Conservation (phyloP, 2,329 filamentous ascomycete genomes). For the Pseudogymnoascus sp. region DNA sequence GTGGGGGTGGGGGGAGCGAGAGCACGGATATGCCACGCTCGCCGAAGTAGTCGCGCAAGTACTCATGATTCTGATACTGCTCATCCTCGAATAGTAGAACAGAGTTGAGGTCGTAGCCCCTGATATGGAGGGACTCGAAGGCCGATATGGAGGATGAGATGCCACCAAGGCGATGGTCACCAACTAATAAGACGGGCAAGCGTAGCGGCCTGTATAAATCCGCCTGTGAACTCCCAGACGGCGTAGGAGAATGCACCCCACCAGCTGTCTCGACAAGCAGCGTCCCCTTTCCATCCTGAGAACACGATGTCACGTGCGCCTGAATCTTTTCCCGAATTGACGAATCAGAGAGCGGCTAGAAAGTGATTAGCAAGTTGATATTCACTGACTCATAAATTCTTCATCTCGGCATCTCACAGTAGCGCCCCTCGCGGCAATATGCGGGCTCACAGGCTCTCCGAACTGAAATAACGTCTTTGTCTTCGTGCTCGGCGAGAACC, state of each 20-base stretch:
- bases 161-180: constrained; percentile 69
- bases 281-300: constrained; percentile 44
- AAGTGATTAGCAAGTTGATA: constrained; percentile 31
- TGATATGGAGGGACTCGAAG: constrained; percentile 69
- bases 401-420: constrained; percentile 15
- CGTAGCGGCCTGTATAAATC: constrained; percentile 71
- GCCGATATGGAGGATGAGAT: constrained; percentile 76
- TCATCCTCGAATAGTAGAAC: constrained; percentile 64
- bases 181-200: constrained; percentile 67
- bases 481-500: constrained; percentile 47
- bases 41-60: constrained; percentile 61
- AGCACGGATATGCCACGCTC: constrained; percentile 52
- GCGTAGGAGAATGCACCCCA: constrained; percentile 72
- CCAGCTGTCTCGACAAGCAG: constrained; percentile 76
- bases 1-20: constrained; percentile 54
- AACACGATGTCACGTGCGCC: constrained; percentile 39
- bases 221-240: constrained; percentile 69
- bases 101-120: constrained; percentile 70
- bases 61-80: constrained; percentile 61
- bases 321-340: constrained; percentile 46
- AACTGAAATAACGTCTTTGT: constrained; percentile 66
- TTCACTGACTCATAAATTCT: constrained; percentile 31
- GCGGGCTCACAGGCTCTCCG: constrained; percentile 68
- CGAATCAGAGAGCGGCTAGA: constrained; percentile 45
- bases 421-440: constrained; percentile 54